Evolutionary conservation across 495 filamentous ascomycete genomes (phyloP), one percentile per base, ranked within the genome.

Genomic region (Tuber indicum): DNA sequence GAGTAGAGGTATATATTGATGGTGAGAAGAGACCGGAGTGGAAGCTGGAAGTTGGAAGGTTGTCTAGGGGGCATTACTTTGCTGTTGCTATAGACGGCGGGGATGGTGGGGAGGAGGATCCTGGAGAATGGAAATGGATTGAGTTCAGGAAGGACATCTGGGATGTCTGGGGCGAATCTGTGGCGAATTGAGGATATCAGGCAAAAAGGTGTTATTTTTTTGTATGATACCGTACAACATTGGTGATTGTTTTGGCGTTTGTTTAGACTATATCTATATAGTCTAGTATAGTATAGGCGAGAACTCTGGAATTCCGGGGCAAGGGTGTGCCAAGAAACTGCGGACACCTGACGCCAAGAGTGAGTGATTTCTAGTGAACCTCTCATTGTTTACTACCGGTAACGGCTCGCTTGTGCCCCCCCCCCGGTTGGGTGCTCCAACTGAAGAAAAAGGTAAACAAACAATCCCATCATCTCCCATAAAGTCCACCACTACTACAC

Each of bases 1-100:
- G 79, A 70, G 42, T 79, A 58, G 76, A 82, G 73, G 80, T 73
- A 45, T 74, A 74, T 66, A 69, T 79, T 17, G 44, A 72, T 49
- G 74, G 72, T 8, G 79, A 44, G 2, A 71, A 74, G 75, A 42
- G 47, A 36, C n/a, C 43, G 19, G 71, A 73, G 52, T 77, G 81
- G 81, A 70, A 73, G 71, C 32, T 79, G 43, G 80, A 80, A 42
- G 70, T 76, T 74, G 74, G 69, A 39, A 62, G 69, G 46, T 32
- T 75, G 32, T 39, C 46, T 16, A 62, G 44, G 32, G 80, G 45
- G 14, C 43, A 76, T 66, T 75, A 79, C 36, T 74, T 76, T 66
- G 80, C 75, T 39, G 43, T 76, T 73, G 77, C 78, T 17, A 42
- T 36, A 43, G 80, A 82, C 58, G 75, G 62, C 10, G 36, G 17